Conservation (phyloP, 2,329 filamentous ascomycete genomes). For the Pseudofabraea citricarpa region DNA sequence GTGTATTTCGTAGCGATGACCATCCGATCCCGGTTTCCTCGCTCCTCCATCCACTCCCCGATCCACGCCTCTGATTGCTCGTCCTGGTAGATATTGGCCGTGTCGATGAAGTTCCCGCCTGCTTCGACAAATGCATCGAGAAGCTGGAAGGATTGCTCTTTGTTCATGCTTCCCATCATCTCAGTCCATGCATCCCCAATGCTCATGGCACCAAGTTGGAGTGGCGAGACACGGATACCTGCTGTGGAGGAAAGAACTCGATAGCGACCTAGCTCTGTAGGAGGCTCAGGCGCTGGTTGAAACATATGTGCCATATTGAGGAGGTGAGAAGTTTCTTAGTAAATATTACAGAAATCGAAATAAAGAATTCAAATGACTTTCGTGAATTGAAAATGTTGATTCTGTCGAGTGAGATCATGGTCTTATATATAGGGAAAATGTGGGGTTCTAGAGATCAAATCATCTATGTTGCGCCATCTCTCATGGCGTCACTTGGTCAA, state of each 20-base stretch:
- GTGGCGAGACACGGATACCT: slow-evolving; percentile 20
- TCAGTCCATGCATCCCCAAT: slow-evolving; percentile 42
- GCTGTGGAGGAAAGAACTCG: slow-evolving; percentile 23
- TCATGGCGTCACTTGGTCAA: no score
- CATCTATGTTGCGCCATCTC: no score
- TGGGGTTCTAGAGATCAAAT: no score
- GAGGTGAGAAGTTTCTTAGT: no score
- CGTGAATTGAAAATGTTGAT: no score
- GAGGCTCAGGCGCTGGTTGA: no score
- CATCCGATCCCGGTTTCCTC: slow-evolving; percentile 53
- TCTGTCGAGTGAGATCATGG: no score
- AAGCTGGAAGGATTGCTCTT: slow-evolving; percentile 48
- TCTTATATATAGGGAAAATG: no score
- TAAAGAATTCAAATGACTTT: no score
- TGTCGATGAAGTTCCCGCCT: slow-evolving; percentile 65
- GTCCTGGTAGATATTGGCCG: slow-evolving; percentile 52
- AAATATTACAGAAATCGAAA: no score
- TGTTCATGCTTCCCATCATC: slow-evolving; percentile 26
- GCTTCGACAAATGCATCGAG: slow-evolving; percentile 49
- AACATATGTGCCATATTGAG: no score
- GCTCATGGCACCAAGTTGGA: slow-evolving; percentile 27
- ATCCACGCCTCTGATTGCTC: slow-evolving; percentile 58
- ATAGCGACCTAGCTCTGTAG: slow-evolving; percentile 10
- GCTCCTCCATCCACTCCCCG: slow-evolving; percentile 63
- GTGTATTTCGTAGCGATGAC: slow-evolving; percentile 63